Evolutionary conservation across 2,329 filamentous ascomycete species (phyloP).

Genomic region (Westerdykella sp.): DNA sequence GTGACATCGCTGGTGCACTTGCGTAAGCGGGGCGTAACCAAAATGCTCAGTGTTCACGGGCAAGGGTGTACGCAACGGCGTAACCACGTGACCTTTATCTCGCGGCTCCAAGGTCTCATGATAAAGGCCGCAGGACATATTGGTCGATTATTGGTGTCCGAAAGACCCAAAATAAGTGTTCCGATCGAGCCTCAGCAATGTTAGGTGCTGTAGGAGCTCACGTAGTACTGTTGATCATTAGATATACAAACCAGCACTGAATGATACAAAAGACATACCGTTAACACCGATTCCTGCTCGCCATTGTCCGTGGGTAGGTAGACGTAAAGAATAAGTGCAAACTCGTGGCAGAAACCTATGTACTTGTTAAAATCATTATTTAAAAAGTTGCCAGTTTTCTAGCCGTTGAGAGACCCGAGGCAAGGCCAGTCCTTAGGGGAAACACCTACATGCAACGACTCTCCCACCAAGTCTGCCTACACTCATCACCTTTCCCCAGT

Average conservation of each 20-base stretch:
- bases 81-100: too few relatives aligned
- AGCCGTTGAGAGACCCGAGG: background rate
- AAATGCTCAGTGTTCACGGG: too few relatives aligned
- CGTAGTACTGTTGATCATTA: constrained; percentile 47
- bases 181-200: too few relatives aligned
- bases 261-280: constrained; percentile 46
- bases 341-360: constrained; percentile 64
- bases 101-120: too few relatives aligned
- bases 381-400: background rate
- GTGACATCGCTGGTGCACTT: too few relatives aligned
- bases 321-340: constrained; percentile 76
- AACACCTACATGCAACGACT: constrained; percentile 74
- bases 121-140: too few relatives aligned
- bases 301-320: constrained; percentile 68
- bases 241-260: background rate
- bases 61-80: too few relatives aligned
- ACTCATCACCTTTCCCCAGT: constrained; percentile 92
- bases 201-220: constrained; percentile 50
- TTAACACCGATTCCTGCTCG: constrained; percentile 67
- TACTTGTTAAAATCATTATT: constrained; percentile 10
- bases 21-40: too few relatives aligned
- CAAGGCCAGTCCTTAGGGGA: background rate
- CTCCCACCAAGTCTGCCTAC: constrained; percentile 82
- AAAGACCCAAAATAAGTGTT: too few relatives aligned
- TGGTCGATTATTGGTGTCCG: too few relatives aligned